These are phyloP conservation scores for Trichoderma cornu-damae DNA, from an alignment of 2,329 filamentous ascomycete genomes.

Conservation along the genomic window DNA sequence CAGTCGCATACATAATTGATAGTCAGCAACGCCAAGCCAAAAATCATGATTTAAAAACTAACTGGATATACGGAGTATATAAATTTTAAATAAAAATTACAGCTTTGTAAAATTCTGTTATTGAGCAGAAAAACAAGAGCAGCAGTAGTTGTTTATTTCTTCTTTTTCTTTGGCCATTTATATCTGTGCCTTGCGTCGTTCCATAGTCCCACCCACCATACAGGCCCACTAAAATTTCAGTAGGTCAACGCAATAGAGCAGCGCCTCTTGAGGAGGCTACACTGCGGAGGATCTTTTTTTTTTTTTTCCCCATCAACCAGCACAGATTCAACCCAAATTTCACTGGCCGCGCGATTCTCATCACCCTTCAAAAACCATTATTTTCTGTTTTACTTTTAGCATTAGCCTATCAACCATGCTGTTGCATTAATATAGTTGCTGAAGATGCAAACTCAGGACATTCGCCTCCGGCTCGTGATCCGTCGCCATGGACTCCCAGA, in stretches of 20 bases:
- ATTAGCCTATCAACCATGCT: neutral
- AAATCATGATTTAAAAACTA: neutral
- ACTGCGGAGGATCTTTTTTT: neutral
- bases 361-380: neutral
- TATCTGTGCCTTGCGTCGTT: neutral
- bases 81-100: neutral
- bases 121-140: neutral
- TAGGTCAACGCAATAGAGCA: neutral
- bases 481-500: conserved; percentile 69
- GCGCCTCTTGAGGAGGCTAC: neutral
- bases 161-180: neutral
- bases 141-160: neutral
- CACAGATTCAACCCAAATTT: neutral
- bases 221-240: conserved; percentile 14
- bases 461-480: conserved; percentile 71
- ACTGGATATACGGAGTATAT: too few relatives aligned
- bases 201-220: neutral
- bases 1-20: neutral
- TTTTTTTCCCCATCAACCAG: neutral
- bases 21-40: neutral
- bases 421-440: neutral
- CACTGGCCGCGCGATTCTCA: too few relatives aligned
- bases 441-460: conserved; percentile 25
- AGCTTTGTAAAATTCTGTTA: neutral
- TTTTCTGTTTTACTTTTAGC: neutral